Evolutionary conservation across 2,329 filamentous ascomycete species (phyloP).

Genomic region (Fusarium multiceps): DNA sequence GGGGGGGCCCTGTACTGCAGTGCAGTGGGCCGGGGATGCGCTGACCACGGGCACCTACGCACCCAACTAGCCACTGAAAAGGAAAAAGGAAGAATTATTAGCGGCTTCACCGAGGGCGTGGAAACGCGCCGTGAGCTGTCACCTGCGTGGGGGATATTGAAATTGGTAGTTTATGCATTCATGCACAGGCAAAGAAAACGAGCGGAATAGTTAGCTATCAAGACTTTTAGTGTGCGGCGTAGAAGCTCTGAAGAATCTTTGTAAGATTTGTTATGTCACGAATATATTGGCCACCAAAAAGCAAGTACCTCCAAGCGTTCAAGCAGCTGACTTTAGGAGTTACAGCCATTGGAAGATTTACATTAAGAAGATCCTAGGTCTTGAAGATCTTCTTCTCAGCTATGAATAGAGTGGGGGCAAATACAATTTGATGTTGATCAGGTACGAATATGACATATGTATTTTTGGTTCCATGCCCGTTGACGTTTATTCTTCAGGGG

Average conservation of each 20-base stretch:
- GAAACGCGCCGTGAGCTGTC: conserved; percentile 45
- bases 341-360: neutral
- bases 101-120: conserved; percentile 48
- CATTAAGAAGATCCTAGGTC: neutral
- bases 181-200: conserved; percentile 28
- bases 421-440: conserved; percentile 15
- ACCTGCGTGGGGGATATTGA: conserved; percentile 43
- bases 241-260: neutral
- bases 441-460: conserved; percentile 12
- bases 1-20: conserved; percentile 1
- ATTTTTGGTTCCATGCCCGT: conserved; percentile 16
- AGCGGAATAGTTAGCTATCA: conserved; percentile 32
- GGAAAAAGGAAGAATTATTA: conserved; percentile 10
- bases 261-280: neutral
- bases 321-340: neutral
- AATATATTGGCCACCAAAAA: conserved; percentile 1
- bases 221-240: conserved; percentile 15
- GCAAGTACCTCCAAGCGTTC: neutral
- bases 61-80: neutral
- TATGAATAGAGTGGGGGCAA: conserved; percentile 4
- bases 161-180: conserved; percentile 49
- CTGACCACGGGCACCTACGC: neutral
- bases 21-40: neutral
- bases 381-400: conserved; percentile 15
- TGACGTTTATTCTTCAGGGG: conserved; percentile 23